phyloP scores from a whole-genome alignment of 352 stramenopile species.

The Pythium angustatum region DNA sequence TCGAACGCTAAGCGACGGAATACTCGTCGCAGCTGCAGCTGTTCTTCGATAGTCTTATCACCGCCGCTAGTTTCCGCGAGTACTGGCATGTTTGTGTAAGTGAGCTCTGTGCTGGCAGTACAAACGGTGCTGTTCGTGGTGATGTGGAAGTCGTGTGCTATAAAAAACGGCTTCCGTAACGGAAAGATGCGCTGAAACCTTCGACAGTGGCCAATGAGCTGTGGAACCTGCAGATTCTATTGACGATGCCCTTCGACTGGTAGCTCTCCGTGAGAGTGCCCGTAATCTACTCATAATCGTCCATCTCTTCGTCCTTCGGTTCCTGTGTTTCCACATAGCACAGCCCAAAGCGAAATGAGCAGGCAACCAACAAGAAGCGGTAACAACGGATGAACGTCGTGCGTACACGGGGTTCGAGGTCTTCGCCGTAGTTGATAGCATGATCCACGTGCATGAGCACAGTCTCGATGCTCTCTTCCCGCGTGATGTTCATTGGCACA shows the following conservation, averaged over 20 bases:
- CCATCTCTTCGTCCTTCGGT: constrained; percentile 59
- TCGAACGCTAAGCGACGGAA: constrained; percentile 75
- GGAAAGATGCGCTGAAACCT: no score
- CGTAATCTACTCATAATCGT: constrained; percentile 24
- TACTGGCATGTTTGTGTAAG: no score
- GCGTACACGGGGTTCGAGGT: constrained; percentile 88
- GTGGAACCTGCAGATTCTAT: constrained; percentile 4
- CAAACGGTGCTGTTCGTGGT: no score
- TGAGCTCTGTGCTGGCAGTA: no score
- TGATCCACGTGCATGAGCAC: constrained; percentile 95
- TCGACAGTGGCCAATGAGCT: no score
- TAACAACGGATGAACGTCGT: background rate
- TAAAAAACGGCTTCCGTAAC: no score
- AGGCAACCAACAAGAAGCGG: constrained; percentile 6
- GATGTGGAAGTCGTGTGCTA: no score
- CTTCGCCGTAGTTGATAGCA: constrained; percentile 97
- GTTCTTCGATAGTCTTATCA: constrained; percentile 67
- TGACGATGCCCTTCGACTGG: no score
- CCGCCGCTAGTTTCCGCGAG: constrained; percentile 18
- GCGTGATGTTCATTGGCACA: constrained; percentile 96
- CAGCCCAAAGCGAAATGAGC: background rate
- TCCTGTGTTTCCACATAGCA: constrained; percentile 37
- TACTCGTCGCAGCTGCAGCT: constrained; percentile 71
- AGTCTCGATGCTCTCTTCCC: constrained; percentile 97
- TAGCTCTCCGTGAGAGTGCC: no score